These are phyloP conservation scores for Trametes sp. DNA, from an alignment of 1,284 basidiomycete species.

Conservation along the genomic window DNA sequence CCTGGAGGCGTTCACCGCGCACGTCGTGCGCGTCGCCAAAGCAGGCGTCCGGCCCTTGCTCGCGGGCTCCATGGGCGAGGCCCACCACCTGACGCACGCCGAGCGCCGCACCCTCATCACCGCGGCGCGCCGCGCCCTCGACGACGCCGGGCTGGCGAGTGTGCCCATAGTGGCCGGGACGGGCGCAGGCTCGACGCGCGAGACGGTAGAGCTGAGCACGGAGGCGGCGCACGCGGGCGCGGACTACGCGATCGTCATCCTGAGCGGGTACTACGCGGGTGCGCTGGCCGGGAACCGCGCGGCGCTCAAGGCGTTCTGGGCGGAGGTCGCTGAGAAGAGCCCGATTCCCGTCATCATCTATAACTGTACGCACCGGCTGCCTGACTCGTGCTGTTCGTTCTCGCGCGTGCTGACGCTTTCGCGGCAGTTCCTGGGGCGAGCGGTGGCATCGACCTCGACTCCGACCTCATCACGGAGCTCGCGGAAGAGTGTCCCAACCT, in stretches of 20 bases:
- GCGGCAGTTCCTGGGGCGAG: constrained; percentile 78
- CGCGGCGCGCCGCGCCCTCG: constrained; percentile 74
- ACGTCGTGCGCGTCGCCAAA: constrained; percentile 72
- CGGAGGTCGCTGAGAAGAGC: constrained; percentile 70
- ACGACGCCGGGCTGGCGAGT: constrained; percentile 63
- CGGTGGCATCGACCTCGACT: constrained; percentile 87
- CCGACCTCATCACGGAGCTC: constrained; percentile 83
- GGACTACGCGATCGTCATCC: constrained; percentile 84
- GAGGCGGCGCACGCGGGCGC: constrained; percentile 84
- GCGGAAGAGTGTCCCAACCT: constrained; percentile 76
- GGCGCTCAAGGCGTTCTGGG: constrained; percentile 75
- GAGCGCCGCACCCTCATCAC: constrained; percentile 77
- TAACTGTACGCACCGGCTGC: constrained; percentile 36
- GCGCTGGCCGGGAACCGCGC: constrained; percentile 63
- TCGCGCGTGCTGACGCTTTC: constrained; percentile 1
- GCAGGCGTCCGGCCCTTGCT: constrained; percentile 83
- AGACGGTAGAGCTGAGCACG: constrained; percentile 75
- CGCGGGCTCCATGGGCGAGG: constrained; percentile 84
- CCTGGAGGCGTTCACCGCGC: constrained; percentile 73
- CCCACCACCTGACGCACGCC: constrained; percentile 75
- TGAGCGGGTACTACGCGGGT: constrained; percentile 86
- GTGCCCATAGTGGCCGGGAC: constrained; percentile 84
- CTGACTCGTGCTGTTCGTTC: too few relatives aligned
- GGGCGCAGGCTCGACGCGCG: constrained; percentile 81
- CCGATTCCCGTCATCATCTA: constrained; percentile 72